These are phyloP conservation scores for Plasmodium sp. DNA, from an alignment of 169 alveolate species.

Conservation along the genomic window DNA sequence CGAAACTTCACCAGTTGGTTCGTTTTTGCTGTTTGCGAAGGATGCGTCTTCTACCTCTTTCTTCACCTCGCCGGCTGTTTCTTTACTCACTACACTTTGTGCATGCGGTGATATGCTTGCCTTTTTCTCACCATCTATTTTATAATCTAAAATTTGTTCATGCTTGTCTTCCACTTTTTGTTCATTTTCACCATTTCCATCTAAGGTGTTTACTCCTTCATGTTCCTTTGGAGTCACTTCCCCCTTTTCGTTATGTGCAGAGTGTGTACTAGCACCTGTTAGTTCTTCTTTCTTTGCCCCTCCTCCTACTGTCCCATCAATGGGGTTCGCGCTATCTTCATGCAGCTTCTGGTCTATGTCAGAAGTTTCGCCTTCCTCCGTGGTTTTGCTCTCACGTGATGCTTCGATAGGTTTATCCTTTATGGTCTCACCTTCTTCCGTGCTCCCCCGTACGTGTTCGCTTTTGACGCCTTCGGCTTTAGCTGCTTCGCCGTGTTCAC, in stretches of 20 bases:
- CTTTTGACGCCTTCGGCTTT: not conserved
- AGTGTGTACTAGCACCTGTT: not conserved
- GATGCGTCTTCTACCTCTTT: not conserved
- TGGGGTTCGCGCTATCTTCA: not conserved
- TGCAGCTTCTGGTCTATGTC: not conserved
- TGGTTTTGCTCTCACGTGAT: not conserved
- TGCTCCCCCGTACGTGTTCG: not conserved
- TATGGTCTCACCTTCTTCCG: not conserved
- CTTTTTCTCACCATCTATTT: not conserved
- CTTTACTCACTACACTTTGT: not conserved
- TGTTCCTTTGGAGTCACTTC: not conserved
- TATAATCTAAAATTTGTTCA: not conserved
- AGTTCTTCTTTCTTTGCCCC: not conserved
- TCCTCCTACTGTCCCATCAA: not conserved
- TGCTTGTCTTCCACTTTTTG: not conserved
- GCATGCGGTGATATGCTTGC: slow-evolving; percentile 1
- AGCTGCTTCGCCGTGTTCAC: not conserved
- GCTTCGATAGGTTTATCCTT: not conserved
- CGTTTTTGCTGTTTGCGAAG: not conserved
- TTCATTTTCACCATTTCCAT: slow-evolving; percentile 2
- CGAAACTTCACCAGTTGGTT: not conserved
- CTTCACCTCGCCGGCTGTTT: not conserved
- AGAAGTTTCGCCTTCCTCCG: not conserved
- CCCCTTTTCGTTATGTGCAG: not conserved
- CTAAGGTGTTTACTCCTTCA: not conserved